Evolutionary conservation across 179 eudicot genomes (phyloP), one percentile per base, ranked within the genome.

Genomic region (Beta lomatogona): DNA sequence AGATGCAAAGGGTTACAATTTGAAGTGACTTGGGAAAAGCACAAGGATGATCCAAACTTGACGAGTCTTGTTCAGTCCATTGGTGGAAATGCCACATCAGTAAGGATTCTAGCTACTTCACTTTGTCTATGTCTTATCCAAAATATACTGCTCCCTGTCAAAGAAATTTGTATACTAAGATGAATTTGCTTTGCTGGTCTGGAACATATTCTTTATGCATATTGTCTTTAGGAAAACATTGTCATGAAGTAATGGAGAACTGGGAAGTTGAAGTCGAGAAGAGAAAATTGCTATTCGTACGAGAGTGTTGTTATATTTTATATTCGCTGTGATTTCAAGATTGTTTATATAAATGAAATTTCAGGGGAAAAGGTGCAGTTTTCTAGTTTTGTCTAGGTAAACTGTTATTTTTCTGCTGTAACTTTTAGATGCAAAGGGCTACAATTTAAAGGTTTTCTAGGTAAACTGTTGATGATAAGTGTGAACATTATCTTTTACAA

Each of bases 41-140:
- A 94, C 92, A 93, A 91, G 85, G 89, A 91, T 85, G 97, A 93
- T 75, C 91, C 92, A 4, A 89, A 96, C 86, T 84, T 96, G 85
- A 82, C 81, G 64, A 78, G 90, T 80, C 91, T 94, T 64, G 80
- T 57, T 75, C 84, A 81, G 71, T 87, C 87, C 52, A 63, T 89
- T 60, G 78, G 79, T 69, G 81, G 71, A 86, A 85, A 76, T 64
- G 12, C 81, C 31, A 50, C 73, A 25, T 5, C 58, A 18, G 88
- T 86, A 83, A 83, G 86, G 78, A 65, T 77, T 72, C 65, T 79
- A 28, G 73, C 61, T 75, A 36, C 68, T 71, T 14, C 3, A 36
- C 3, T 31, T 65, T 22, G 5, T 36, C 41, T n/a, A 25, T 25
- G 14, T 46, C 59, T 80, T 55, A 6, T 76, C 65, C 36, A 65